Conservation (phyloP, 257 asterid species). For the Mentha longifolia region DNA sequence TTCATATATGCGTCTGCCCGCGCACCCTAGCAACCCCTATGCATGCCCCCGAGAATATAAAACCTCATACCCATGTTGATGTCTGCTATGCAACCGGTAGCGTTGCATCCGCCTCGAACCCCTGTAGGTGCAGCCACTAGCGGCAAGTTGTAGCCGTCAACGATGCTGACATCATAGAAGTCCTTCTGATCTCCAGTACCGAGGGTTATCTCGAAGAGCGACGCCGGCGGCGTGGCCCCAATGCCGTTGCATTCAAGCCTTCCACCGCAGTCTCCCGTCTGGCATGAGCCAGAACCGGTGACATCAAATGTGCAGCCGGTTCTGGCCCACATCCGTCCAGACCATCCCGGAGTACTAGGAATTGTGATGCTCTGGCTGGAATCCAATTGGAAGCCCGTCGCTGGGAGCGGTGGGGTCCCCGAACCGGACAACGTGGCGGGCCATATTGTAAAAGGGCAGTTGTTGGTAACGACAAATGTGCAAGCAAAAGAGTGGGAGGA, state of each 20-base stretch:
- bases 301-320: conserved; percentile 78
- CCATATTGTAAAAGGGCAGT: conserved; percentile 79
- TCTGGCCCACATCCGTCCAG: conserved; percentile 88
- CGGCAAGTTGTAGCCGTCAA: conserved; percentile 82
- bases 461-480: conserved; percentile 62
- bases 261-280: conserved; percentile 85
- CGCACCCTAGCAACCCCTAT: no score
- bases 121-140: conserved; percentile 63
- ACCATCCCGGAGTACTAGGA: conserved; percentile 69
- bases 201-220: conserved; percentile 82
- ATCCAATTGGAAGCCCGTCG: conserved; percentile 74
- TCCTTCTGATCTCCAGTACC: conserved; percentile 65
- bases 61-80: conserved; percentile 61
- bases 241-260: conserved; percentile 70
- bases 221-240: conserved; percentile 80
- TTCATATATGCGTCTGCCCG: no score
- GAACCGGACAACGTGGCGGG: conserved; percentile 83
- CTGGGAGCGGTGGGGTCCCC: conserved; percentile 65
- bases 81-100: conserved; percentile 73
- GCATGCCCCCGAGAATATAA: no score
- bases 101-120: conserved; percentile 55
- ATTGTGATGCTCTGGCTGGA: conserved; percentile 59
- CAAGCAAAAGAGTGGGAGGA: conserved; percentile 41
- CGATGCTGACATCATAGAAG: conserved; percentile 79
- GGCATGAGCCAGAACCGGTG: conserved; percentile 69